phyloP scores from a whole-genome alignment of 2,329 filamentous ascomycete species.

The Fusarium fujikuroi region DNA sequence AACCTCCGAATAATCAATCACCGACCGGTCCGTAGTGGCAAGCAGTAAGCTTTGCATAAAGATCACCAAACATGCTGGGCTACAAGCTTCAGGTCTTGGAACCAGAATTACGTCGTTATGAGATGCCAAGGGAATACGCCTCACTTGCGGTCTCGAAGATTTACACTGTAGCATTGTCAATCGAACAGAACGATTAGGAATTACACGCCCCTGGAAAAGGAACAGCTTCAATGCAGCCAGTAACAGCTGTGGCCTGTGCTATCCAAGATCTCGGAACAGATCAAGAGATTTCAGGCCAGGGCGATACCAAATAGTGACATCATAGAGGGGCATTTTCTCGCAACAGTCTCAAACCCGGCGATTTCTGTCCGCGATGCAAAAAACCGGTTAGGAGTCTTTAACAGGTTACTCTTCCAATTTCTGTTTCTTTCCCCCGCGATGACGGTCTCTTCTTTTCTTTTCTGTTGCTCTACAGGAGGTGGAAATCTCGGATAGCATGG shows the following conservation, averaged over 20 bases:
- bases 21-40: background rate
- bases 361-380: background rate
- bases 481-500: slow-evolving; percentile 5
- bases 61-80: background rate
- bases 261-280: slow-evolving; percentile 34
- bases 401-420: background rate
- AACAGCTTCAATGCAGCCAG: background rate
- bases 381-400: slow-evolving; percentile 26
- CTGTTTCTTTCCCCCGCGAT: background rate
- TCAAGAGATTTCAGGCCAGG: slow-evolving; percentile 24
- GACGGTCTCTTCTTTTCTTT: background rate
- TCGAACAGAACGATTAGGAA: background rate
- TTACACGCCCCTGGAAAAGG: slow-evolving; percentile 1
- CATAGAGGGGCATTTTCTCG: slow-evolving; percentile 19
- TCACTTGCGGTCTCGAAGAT: background rate
- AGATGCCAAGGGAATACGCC: slow-evolving; percentile 1
- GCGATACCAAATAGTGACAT: slow-evolving; percentile 22
- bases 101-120: slow-evolving; percentile 25
- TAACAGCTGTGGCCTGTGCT: background rate
- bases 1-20: background rate
- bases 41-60: background rate
- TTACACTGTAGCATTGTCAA: slow-evolving; percentile 11
- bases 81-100: background rate
- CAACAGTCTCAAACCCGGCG: background rate
- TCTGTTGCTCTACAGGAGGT: background rate